A percentile compares a stretch with the other conserved stretches of the same genome.
Evolutionary conservation across 2,329 filamentous ascomycete species (phyloP).

Genomic region (Trichoderma gracile): DNA sequence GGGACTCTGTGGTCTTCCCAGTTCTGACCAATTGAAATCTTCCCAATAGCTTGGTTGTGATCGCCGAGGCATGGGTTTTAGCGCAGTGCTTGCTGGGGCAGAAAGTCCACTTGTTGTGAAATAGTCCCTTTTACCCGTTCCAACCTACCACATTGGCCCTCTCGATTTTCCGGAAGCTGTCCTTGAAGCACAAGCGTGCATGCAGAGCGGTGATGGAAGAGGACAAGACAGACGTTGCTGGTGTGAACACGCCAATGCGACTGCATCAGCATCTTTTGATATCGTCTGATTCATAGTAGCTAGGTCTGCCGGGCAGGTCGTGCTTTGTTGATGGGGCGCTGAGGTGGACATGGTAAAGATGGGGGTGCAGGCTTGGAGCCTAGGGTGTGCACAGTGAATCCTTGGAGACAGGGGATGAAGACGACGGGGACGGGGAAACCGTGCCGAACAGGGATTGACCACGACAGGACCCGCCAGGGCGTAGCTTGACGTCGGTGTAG

Average conservation of each 20-base stretch:
- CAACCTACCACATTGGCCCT: conserved; percentile 1
- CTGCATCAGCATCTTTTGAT: neutral
- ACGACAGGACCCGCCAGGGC: conserved; percentile 7
- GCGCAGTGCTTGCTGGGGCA: conserved; percentile 18
- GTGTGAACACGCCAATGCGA: neutral
- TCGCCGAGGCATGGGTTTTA: conserved; percentile 24
- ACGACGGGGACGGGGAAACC: conserved; percentile 18
- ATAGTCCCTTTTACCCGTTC: conserved; percentile 22
- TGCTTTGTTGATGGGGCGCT: neutral
- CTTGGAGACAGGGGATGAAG: neutral
- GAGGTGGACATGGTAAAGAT: neutral
- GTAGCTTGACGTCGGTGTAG: conserved; percentile 22
- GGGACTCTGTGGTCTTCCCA: conserved; percentile 11
- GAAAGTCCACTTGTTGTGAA: conserved; percentile 18
- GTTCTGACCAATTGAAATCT: conserved; percentile 16
- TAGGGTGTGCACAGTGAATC: neutral
- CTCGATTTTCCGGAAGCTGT: conserved; percentile 6
- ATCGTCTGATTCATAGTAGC: neutral
- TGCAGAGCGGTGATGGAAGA: neutral
- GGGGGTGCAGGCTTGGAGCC: neutral
- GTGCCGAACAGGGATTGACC: conserved; percentile 14
- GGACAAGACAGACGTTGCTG: neutral
- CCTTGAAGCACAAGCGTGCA: conserved; percentile 4
- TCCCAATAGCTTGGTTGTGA: conserved; percentile 25
- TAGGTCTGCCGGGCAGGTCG: too few relatives aligned